Evolutionary conservation across 2,329 filamentous ascomycete genomes (phyloP).

Genomic region (Coleophoma crateriformis): DNA sequence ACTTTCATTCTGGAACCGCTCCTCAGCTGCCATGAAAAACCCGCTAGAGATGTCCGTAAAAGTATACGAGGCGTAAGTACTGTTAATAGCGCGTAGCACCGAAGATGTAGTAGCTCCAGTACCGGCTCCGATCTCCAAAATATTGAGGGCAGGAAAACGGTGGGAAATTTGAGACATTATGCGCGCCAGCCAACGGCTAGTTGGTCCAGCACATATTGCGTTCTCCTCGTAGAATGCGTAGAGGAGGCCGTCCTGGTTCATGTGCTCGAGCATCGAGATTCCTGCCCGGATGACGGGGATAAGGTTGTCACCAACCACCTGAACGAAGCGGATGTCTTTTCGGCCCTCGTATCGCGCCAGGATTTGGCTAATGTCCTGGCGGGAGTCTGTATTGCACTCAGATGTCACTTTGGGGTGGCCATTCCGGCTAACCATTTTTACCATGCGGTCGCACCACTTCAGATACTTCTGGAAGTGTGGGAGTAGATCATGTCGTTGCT

Average conservation of each 20-base stretch:
- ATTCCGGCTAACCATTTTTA: too few species aligned
- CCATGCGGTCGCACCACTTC: too few species aligned
- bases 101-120: background rate
- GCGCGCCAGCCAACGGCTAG: background rate
- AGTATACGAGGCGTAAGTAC: background rate
- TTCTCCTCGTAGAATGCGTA: conserved; percentile 9
- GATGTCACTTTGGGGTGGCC: too few species aligned
- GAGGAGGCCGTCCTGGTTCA: conserved; percentile 13
- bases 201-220: too few species aligned
- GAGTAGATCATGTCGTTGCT: too few species aligned
- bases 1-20: conserved; percentile 22
- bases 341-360: too few species aligned
- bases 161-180: conserved; percentile 15
- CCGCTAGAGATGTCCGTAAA: background rate
- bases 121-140: conserved; percentile 31
- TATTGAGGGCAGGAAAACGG: conserved; percentile 26
- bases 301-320: conserved; percentile 13
- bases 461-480: too few species aligned
- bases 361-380: too few species aligned
- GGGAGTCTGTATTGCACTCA: too few species aligned
- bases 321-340: conserved; percentile 9
- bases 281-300: conserved; percentile 11
- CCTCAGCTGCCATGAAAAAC: conserved; percentile 12
- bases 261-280: conserved; percentile 14
- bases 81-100: background rate